These are phyloP conservation scores for Epichloe coenophiala DNA, from an alignment of 2,329 filamentous ascomycete genomes.

Conservation along the genomic window DNA sequence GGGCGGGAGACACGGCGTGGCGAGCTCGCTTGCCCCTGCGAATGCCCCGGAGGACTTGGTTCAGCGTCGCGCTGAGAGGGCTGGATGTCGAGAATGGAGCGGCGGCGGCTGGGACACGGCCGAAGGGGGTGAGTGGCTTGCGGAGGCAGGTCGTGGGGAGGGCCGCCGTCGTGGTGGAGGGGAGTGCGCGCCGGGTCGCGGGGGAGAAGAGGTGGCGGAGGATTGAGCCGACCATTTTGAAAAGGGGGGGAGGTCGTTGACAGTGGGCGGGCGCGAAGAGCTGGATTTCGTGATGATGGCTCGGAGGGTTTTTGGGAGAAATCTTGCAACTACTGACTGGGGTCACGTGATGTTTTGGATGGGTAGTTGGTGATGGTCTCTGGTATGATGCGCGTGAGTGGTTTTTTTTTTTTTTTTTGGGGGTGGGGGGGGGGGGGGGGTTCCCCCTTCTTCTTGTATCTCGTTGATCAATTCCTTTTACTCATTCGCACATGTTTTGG, in stretches of 20 bases:
- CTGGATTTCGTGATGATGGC: too few species aligned
- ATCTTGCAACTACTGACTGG: not conserved
- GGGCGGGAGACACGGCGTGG: conserved; percentile 76
- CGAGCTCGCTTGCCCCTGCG: conserved; percentile 68
- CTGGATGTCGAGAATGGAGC: conserved; percentile 46
- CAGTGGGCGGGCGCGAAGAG: too few species aligned
- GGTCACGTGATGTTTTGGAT: not conserved
- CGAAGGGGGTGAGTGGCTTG: not conserved
- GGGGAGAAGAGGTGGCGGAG: conserved; percentile 23
- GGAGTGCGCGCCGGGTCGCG: conserved; percentile 14
- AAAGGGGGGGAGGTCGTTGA: too few species aligned
- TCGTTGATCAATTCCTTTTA: too few species aligned
- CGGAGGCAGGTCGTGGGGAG: conserved; percentile 6
- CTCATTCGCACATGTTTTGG: too few species aligned
- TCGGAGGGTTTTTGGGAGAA: not conserved
- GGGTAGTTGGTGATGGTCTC: not conserved
- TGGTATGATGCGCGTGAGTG: too few species aligned
- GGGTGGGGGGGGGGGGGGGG: too few species aligned
- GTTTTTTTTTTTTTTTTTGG: too few species aligned
- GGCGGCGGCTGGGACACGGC: conserved; percentile 3
- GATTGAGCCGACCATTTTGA: conserved; percentile 21
- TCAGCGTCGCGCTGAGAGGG: conserved; percentile 48
- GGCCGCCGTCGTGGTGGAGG: conserved; percentile 1
- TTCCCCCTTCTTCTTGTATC: too few species aligned
- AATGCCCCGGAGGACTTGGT: conserved; percentile 64